A percentile compares a stretch with the other conserved stretches of the same genome.
Evolutionary conservation across 768 basidiomycete species (phyloP).

Genomic region (Panellus pusillus): DNA sequence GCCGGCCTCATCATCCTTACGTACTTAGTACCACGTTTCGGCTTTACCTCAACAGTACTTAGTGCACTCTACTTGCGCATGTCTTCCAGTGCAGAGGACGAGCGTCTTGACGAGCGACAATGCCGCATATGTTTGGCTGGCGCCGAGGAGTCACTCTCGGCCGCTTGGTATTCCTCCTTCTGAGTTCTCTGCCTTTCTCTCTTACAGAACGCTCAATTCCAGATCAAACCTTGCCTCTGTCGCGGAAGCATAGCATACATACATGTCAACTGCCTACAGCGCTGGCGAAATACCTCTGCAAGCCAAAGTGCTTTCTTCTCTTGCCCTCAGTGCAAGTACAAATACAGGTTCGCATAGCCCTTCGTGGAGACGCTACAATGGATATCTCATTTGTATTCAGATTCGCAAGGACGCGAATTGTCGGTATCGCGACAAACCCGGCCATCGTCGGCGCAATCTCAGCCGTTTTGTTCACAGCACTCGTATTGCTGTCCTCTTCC

Average conservation of each 20-base stretch:
- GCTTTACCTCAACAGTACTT: too few relatives aligned
- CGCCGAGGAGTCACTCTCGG: conserved; percentile 61
- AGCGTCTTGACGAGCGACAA: conserved; percentile 50
- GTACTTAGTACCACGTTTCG: too few relatives aligned
- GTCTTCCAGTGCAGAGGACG: not conserved
- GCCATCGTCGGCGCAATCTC: conserved; percentile 67
- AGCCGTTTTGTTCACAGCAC: conserved; percentile 57
- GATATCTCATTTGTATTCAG: too few relatives aligned
- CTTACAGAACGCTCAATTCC: conserved; percentile 12
- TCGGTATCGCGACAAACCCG: conserved; percentile 79
- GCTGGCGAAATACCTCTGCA: conserved; percentile 65
- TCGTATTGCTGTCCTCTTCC: conserved; percentile 71
- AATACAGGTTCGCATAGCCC: conserved; percentile 44
- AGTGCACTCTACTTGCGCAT: too few relatives aligned
- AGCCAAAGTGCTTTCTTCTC: conserved; percentile 72
- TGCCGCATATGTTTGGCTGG: conserved; percentile 87
- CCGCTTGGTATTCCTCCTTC: conserved; percentile 28
- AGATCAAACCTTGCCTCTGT: conserved; percentile 82
- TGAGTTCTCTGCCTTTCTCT: not conserved
- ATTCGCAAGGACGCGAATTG: conserved; percentile 67
- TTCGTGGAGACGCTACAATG: too few relatives aligned
- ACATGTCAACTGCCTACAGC: conserved; percentile 75
- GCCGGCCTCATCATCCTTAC: too few relatives aligned
- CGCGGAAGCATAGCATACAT: conserved; percentile 38
- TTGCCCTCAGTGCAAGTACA: conserved; percentile 79